phyloP scores from a whole-genome alignment of 495 filamentous ascomycete species.

The Immersiella caudata region DNA sequence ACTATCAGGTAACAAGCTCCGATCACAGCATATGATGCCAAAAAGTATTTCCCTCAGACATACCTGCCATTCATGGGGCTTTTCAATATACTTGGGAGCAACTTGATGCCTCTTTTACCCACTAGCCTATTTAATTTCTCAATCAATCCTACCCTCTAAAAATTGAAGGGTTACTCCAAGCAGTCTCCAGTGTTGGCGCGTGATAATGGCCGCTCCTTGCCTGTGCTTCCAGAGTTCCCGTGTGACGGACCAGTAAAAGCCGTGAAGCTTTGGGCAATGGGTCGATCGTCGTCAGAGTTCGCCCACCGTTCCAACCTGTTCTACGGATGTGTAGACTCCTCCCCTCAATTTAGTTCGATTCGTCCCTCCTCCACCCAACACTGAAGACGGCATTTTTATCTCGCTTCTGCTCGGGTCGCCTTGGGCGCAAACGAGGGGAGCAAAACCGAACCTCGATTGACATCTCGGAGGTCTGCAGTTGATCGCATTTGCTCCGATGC shows the following conservation, averaged over 20 bases:
- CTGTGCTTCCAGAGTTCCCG: slow-evolving; percentile 22
- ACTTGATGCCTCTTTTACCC: too few relatives aligned
- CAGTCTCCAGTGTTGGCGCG: slow-evolving; percentile 4
- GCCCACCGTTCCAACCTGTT: slow-evolving; percentile 18
- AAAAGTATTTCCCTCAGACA: too few relatives aligned
- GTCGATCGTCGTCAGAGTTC: slow-evolving; percentile 39
- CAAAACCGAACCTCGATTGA: slow-evolving; percentile 6
- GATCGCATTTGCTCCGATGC: slow-evolving; percentile 10
- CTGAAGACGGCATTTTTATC: background rate
- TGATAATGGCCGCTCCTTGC: slow-evolving; percentile 27
- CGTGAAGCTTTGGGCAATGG: slow-evolving; percentile 24
- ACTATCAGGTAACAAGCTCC: background rate
- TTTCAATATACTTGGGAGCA: too few relatives aligned
- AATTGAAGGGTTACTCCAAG: background rate
- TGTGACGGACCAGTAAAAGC: slow-evolving; percentile 22
- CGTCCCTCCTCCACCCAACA: slow-evolving; percentile 14
- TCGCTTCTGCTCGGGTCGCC: slow-evolving; percentile 24
- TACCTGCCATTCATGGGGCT: too few relatives aligned
- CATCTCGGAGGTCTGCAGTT: background rate
- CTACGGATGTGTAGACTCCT: background rate
- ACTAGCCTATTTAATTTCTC: background rate
- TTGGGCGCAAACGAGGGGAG: slow-evolving; percentile 24
- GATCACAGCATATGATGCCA: background rate
- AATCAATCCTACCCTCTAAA: background rate
- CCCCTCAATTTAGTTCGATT: slow-evolving; percentile 3